Conservation (phyloP, 306 rosid species). For the Glycine tomentella region DNA sequence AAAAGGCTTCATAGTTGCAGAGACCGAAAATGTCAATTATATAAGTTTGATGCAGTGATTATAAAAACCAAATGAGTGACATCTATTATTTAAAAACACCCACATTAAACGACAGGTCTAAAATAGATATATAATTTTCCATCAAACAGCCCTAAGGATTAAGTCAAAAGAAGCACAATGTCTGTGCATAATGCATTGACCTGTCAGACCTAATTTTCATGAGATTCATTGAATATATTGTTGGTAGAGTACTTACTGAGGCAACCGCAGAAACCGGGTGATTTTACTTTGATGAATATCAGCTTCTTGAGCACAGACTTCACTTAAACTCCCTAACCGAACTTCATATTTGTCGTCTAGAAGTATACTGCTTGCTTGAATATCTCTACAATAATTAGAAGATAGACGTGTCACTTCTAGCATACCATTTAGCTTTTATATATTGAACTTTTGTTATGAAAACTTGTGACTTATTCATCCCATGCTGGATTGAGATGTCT, state of each 20-base stretch:
- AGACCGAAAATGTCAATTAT: slow-evolving; percentile 8
- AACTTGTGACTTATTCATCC: slow-evolving; percentile 15
- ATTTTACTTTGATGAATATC: slow-evolving; percentile 85
- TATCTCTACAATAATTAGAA: slow-evolving; percentile 68
- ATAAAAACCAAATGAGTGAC: slow-evolving; percentile 33
- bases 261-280: slow-evolving; percentile 68
- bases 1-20: neutral
- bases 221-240: slow-evolving; percentile 32
- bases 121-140: slow-evolving; percentile 14
- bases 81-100: slow-evolving; percentile 3
- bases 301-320: slow-evolving; percentile 81
- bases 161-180: slow-evolving; percentile 26
- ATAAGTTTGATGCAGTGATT: slow-evolving; percentile 8
- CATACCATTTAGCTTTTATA: slow-evolving; percentile 1
- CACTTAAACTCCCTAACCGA: slow-evolving; percentile 89
- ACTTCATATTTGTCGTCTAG: slow-evolving; percentile 98
- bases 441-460: slow-evolving; percentile 10
- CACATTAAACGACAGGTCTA: neutral
- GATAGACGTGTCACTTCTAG: slow-evolving; percentile 46
- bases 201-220: slow-evolving; percentile 7
- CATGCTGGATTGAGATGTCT: slow-evolving; percentile 22
- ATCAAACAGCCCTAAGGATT: slow-evolving; percentile 30
- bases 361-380: slow-evolving; percentile 95
- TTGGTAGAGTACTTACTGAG: slow-evolving; percentile 54
- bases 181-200: slow-evolving; percentile 35